Percentiles rank a stretch among this genome's conserved stretches.
Conservation (phyloP, 805 yeast genomes). For the Metschnikowia lunata region DNA sequence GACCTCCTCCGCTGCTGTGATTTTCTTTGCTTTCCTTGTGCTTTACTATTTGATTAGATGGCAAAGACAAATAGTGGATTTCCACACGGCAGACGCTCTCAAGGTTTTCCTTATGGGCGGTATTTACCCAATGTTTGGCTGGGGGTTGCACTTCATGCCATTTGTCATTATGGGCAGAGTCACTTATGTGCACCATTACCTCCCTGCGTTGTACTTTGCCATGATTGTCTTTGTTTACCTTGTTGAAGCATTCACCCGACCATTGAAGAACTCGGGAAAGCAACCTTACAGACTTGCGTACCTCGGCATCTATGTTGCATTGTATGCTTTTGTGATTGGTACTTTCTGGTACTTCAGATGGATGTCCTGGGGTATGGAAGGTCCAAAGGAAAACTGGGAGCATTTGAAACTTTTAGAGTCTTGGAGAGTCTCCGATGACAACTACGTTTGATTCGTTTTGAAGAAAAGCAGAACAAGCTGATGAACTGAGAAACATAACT, state of each 20-base stretch:
- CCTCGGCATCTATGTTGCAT: conserved; percentile 36
- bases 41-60: conserved; percentile 44
- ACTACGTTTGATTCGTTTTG: conserved; percentile 19
- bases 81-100: conserved; percentile 43
- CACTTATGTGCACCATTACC: conserved; percentile 92
- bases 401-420: conserved; percentile 37
- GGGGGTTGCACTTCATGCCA: conserved; percentile 86
- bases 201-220: conserved; percentile 95
- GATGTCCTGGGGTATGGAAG: conserved; percentile 77
- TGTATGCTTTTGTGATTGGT: conserved; percentile 51
- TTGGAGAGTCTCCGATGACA: conserved; percentile 41
- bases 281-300: conserved; percentile 7
- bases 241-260: conserved; percentile 43
- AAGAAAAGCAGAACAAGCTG: no score
- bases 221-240: conserved; percentile 67
- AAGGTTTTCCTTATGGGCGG: conserved; percentile 66
- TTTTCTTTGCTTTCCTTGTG: conserved; percentile 48
- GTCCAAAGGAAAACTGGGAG: conserved; percentile 36
- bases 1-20: conserved; percentile 60
- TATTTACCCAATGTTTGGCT: conserved; percentile 79
- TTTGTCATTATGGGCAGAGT: conserved; percentile 94
- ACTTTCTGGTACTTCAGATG: conserved; percentile 60
- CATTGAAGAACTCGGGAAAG: conserved; percentile 13
- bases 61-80: conserved; percentile 68
- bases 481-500: no score